phyloP scores from a whole-genome alignment of 2,329 filamentous ascomycete genomes.

The Fusarium sp. region DNA sequence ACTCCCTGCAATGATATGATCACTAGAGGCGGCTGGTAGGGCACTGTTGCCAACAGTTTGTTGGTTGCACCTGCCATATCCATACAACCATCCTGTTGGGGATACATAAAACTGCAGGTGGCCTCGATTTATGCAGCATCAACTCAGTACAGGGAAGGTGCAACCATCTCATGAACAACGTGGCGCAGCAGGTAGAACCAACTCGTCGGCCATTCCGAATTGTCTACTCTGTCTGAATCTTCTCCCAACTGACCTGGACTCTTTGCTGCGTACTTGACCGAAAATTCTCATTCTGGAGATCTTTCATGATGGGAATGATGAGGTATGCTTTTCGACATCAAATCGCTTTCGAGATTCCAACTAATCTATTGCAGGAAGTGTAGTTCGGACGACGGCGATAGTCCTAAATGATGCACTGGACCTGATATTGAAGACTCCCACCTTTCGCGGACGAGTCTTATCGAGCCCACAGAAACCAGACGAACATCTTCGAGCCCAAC shows the following conservation, averaged over 20 bases:
- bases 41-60: neutral
- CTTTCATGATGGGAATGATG: neutral
- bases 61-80: neutral
- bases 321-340: neutral
- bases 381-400: too few relatives aligned
- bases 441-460: too few relatives aligned
- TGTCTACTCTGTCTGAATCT: neutral
- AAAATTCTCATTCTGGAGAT: neutral
- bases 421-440: too few relatives aligned
- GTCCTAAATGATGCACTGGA: too few relatives aligned
- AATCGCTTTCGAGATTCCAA: too few relatives aligned
- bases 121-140: neutral
- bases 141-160: neutral
- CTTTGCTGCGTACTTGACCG: neutral
- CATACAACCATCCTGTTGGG: neutral
- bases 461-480: too few relatives aligned
- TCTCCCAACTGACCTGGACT: neutral
- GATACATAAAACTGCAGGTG: slow-evolving; percentile 3
- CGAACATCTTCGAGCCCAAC: too few relatives aligned
- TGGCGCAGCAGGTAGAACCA: neutral
- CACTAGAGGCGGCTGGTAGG: neutral
- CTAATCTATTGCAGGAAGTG: too few relatives aligned
- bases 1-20: neutral
- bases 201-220: neutral
- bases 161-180: neutral